Evolutionary conservation across 495 filamentous ascomycete species (phyloP), one percentile per base, ranked within the genome.

Genomic region (Penicillium lagena): DNA sequence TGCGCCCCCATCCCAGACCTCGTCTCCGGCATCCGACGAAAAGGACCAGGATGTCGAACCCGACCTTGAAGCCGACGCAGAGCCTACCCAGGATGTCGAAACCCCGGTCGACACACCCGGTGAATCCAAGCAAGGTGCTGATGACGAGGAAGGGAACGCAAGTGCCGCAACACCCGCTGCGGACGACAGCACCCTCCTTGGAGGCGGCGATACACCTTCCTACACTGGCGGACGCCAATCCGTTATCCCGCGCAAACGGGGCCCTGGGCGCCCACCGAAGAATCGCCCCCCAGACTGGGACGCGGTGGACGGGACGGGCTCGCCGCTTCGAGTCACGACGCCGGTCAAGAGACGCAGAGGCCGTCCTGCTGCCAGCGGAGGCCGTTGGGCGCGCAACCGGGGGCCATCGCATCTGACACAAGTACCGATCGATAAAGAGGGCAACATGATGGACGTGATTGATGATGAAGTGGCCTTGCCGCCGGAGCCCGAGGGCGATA

Each of bases 401-500:
- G 86, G 85, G 2, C 82, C 87, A 13, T 82, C 78, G 10, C 87
- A 93, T 53, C 67, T 80, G 13, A 87, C 83, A 0, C 80, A 90
- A 47, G 87, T 95, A 29, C 83, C 88, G 1, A 79, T 96, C 45
- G 93, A 97, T 65, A 95, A 96, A 58, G 90, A 96, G 54, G 93
- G 93, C 17, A 95, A 90, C 40, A 84, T 87, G 68, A 80, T 94
- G 70, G 85, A 89, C 59, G 91, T 98, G 40, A 76, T 90, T 14
- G 75, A 95, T 55, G 93, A 98, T 56, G 93, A 98, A 68, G 84
- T 95, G 29, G 85, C 81, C 10, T 71, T 96, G 33, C 87, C 93
- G 0, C 85, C 89, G 41, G 90, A 97, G 53, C 70, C 83, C 7
- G 87, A 90, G 49, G 93, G 93, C 49, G 90, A 96, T 63, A 79